A percentile compares a stretch with the other conserved stretches of the same genome.
Evolutionary conservation across 1,284 basidiomycete species (phyloP).

Genomic region (Melampsora abietis-canadensis): DNA sequence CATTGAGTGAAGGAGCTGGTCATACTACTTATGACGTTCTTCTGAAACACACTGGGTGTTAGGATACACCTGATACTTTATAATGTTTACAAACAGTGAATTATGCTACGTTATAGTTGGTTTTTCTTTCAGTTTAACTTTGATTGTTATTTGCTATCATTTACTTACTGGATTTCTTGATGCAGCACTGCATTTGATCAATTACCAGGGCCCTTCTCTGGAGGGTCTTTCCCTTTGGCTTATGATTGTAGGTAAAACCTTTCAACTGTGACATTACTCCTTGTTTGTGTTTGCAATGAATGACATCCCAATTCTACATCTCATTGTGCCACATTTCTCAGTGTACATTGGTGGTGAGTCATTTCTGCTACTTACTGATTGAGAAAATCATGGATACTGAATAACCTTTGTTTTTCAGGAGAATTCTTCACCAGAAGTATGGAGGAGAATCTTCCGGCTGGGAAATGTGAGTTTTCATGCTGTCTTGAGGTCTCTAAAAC

Average conservation of each 20-base stretch:
- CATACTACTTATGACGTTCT: slow-evolving; percentile 34
- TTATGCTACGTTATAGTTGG: not conserved
- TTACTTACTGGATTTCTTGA: not conserved
- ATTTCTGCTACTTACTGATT: not conserved
- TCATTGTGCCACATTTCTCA: not conserved
- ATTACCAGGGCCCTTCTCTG: slow-evolving; percentile 34
- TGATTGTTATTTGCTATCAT: not conserved
- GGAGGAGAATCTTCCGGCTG: slow-evolving; percentile 18
- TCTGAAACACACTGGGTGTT: slow-evolving; percentile 8
- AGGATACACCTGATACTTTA: slow-evolving; percentile 3
- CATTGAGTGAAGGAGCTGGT: slow-evolving; percentile 34
- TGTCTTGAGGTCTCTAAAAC: not conserved
- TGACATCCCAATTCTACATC: no score
- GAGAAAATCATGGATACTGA: not conserved
- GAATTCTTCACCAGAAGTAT: slow-evolving; percentile 23
- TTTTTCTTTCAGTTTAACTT: not conserved
- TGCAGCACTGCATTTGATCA: slow-evolving; percentile 11
- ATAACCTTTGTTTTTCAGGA: not conserved
- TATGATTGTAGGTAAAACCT: not conserved
- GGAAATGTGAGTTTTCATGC: slow-evolving; percentile 20
- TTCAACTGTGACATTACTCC: no score
- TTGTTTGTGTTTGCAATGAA: no score
- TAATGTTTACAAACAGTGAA: slow-evolving; percentile 18
- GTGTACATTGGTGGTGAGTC: slow-evolving; percentile 18
- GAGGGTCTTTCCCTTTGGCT: slow-evolving; percentile 17